Base-by-base conservation (phyloP, 495 filamentous ascomycete genomes). In the Hypomontagnella submonticulosa region DNA sequence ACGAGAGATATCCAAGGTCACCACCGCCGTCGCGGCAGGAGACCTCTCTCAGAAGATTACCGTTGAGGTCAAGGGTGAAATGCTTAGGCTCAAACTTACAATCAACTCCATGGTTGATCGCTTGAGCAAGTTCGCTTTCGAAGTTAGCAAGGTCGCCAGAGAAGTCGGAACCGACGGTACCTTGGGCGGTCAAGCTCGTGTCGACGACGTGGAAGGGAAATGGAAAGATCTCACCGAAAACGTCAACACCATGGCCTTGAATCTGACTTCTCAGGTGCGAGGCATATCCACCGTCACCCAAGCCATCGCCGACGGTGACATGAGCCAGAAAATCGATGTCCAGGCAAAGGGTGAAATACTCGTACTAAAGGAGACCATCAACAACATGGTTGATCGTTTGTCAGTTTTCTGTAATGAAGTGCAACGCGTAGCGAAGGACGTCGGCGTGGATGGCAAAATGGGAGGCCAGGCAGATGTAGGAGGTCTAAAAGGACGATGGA, bases 31-130 rank as follows among this genome's bases (percentile, higher is more conserved):
- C 64, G 96, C 96, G 16, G 89, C 87, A 71, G 95, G 95, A 64
- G 95, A 99, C 74, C 79, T 99, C 63, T 96, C 90, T 66, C 91
- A 94, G 77, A 98, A 97, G 80, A 96, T 99, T 67, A 90, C 90
- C 8, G 96, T 96, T 53, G 93, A 98, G 67, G 96, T 96, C 40
- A 90, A 96, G 71, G 95, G 95, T 68, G 95, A 99, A 76, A 99
- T 99, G 65, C 77, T 97, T 43, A 90, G 91, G 71, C 81, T 99
- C 40, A 99, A 99, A 81, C 91, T 91, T 70, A 99, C 95, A 0
- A 99, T 99, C 78, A 99, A 99, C 72, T 92, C 92, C 76, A 99
- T 99, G 95, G 95, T 99, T 71, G 96, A 99, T 76, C 88, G 92
- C 63, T 85, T 99, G 5, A 92, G 96, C 61, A 97, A 92, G 1